Percentiles rank a stretch among this genome's conserved stretches.
phyloP scores from a whole-genome alignment of 805 yeast genomes.

The Candida tibetensis region DNA sequence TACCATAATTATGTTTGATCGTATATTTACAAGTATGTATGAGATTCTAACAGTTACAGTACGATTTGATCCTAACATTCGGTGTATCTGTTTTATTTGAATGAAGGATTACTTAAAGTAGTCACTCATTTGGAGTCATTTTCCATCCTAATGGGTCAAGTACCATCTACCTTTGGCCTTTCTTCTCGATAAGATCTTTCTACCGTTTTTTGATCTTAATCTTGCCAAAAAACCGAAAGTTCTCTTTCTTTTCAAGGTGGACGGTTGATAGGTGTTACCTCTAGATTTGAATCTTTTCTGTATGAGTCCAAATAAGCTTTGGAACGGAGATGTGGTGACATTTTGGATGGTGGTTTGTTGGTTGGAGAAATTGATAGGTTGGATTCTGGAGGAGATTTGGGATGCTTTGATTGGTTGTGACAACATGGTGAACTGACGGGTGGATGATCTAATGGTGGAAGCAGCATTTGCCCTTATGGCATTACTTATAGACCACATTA shows the following conservation, averaged over 20 bases:
- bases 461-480: constrained; percentile 6
- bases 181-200: constrained; percentile 75
- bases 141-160: constrained; percentile 75
- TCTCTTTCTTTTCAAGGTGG: constrained; percentile 85
- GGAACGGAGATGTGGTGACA: constrained; percentile 16
- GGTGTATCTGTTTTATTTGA: too few species aligned
- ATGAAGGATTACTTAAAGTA: too few species aligned
- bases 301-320: constrained; percentile 34
- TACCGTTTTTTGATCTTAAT: constrained; percentile 68
- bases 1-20: too few species aligned
- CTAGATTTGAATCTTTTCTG: constrained; percentile 78
- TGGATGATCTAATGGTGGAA: constrained; percentile 2
- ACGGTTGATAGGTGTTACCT: constrained; percentile 95
- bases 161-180: constrained; percentile 92
- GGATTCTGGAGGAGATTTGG: constrained; percentile 7
- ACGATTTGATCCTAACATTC: too few species aligned
- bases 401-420: constrained; percentile 10
- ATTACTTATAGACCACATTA: constrained; percentile 7
- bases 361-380: constrained; percentile 4
- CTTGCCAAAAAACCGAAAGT: constrained; percentile 87
- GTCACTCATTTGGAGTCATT: too few species aligned
- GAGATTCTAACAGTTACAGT: too few species aligned
- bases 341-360: constrained; percentile 12
- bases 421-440: constrained; percentile 12
- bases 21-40: too few species aligned